phyloP scores from a whole-genome alignment of 805 yeast genomes.

The Kodamaea lidongshanica region DNA sequence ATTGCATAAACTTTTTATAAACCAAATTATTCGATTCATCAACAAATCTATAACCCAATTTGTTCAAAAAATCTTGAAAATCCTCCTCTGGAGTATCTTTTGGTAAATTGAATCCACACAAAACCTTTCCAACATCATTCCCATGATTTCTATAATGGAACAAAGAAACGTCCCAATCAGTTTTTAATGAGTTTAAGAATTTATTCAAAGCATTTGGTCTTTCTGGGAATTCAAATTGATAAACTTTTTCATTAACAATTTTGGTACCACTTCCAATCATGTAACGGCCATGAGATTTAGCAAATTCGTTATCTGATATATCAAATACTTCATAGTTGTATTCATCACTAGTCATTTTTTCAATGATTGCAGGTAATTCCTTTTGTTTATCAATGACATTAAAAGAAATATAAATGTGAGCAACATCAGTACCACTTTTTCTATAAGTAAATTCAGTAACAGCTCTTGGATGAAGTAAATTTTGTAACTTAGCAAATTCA shows the following conservation, averaged over 20 bases:
- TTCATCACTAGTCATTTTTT: slow-evolving; percentile 54
- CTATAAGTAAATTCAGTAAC: slow-evolving; percentile 95
- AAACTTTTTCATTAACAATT: slow-evolving; percentile 64
- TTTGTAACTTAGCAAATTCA: slow-evolving; percentile 72
- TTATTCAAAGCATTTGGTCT: slow-evolving; percentile 89
- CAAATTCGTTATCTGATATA: slow-evolving; percentile 87
- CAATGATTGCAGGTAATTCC: slow-evolving; percentile 63
- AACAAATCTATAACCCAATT: slow-evolving; percentile 65
- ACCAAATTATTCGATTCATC: slow-evolving; percentile 85
- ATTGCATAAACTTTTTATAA: slow-evolving; percentile 76
- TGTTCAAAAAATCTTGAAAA: slow-evolving; percentile 61
- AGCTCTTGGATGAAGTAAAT: slow-evolving; percentile 74
- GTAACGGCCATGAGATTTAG: slow-evolving; percentile 94
- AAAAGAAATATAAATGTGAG: slow-evolving; percentile 84
- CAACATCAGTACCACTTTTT: slow-evolving; percentile 47
- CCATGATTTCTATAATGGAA: slow-evolving; percentile 98
- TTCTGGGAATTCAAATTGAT: slow-evolving; percentile 92
- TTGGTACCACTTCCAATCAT: slow-evolving; percentile 77
- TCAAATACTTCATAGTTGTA: slow-evolving; percentile 65
- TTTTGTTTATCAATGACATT: slow-evolving; percentile 68
- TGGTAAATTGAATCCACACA: slow-evolving; percentile 87
- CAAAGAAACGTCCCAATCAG: slow-evolving; percentile 85
- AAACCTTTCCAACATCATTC: slow-evolving; percentile 85
- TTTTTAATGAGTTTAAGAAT: slow-evolving; percentile 65
- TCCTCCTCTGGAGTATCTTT: slow-evolving; percentile 52